Base-by-base conservation (phyloP, 352 stramenopile genomes). In the Albugo candida region DNA sequence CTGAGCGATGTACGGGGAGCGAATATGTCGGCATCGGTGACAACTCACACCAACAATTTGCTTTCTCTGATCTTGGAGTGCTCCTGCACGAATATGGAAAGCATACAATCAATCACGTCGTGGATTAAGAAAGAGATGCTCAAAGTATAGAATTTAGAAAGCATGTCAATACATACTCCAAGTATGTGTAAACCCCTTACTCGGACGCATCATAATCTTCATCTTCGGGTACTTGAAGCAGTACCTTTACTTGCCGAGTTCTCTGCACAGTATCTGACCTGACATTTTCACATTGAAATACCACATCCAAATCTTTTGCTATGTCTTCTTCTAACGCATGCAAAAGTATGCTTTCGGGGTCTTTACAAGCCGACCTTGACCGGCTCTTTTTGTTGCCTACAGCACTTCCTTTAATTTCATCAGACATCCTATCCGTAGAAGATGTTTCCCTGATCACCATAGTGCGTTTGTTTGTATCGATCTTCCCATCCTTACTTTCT, bases 51-150 rank as follows among this genome's bases (percentile, higher is more conserved):
- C 19, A 56, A 44, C 20, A 59, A 46, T 39, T 45, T 81, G 38
- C 69, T 81, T 56, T 64, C 61, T 11, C 65, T 57, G 31, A 58
- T 71, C 8, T 47, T 70, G 36, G 69, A 81, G 17, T 69, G 60
- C 40, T 70, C 58, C 17, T 63, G 60, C 4, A 63, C 66, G 40
- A 57, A 79, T 46, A 58, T 49, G 31, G 64, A 75, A 17, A 69
- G 58, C 36, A 51, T 79, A 31, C 52, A 48, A 19, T 54, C 56
- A 13, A 42, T 79, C 11, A 52, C 61, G 16, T 38, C 12, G 4
- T 72, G 61, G 62, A 41, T 78, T 20, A 63, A 67, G 8, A 67
- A 78, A 1, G 68, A 81, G 45, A 51, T 68, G 24, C 68, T 61
- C 41, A 73, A 64, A 37, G 18, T 47, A 2, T 20, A 53, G 18